Evolutionary conservation across 495 filamentous ascomycete genomes (phyloP).

Genomic region (Corynascus novoguineensis): DNA sequence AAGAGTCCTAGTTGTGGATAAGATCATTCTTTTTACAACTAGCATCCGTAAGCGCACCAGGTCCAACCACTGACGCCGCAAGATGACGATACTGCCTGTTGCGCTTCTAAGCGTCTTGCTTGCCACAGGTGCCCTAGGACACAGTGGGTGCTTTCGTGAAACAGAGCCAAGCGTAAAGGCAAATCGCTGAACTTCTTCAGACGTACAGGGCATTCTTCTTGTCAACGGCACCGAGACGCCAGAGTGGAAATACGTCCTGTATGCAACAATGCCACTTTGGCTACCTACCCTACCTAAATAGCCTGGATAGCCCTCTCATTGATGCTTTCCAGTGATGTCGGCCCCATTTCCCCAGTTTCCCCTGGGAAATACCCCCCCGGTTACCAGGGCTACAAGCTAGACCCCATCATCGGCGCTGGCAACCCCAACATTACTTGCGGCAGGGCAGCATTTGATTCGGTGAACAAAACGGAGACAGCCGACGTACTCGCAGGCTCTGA

Average conservation of each 20-base stretch:
- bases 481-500: slow-evolving; percentile 20
- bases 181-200: too few relatives aligned
- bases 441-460: slow-evolving; percentile 12
- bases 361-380: not conserved
- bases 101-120: too few relatives aligned
- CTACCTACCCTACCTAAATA: not conserved
- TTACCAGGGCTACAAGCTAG: slow-evolving; percentile 9
- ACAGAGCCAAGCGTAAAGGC: too few relatives aligned
- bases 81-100: too few relatives aligned
- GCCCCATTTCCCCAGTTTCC: too few relatives aligned
- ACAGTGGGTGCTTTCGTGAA: too few relatives aligned
- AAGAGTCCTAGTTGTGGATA: too few relatives aligned
- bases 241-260: slow-evolving; percentile 23
- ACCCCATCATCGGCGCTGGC: not conserved
- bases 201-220: slow-evolving; percentile 21
- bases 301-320: not conserved
- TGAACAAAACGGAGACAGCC: slow-evolving; percentile 13
- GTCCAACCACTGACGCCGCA: too few relatives aligned
- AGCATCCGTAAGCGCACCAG: too few relatives aligned
- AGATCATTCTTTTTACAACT: too few relatives aligned
- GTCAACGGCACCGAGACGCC: slow-evolving; percentile 40
- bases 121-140: too few relatives aligned
- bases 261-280: not conserved
- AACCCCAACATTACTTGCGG: slow-evolving; percentile 18
- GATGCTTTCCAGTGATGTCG: too few relatives aligned